Evolutionary conservation across 495 filamentous ascomycete species (phyloP).

Genomic region (Xylaria longipes): DNA sequence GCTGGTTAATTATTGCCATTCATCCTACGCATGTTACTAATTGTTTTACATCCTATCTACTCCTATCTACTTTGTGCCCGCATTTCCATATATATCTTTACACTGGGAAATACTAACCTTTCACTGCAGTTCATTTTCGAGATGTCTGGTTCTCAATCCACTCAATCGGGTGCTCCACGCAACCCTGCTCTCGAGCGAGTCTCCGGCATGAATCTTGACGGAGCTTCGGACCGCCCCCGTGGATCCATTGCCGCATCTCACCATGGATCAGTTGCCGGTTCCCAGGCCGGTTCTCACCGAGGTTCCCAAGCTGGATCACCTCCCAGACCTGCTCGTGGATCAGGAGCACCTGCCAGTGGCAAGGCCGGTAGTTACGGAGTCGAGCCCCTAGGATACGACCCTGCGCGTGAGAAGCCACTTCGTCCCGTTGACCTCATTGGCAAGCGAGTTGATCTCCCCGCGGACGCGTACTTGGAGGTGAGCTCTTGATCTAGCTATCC

Average conservation of each 20-base stretch:
- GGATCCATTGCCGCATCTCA: slow-evolving; percentile 26
- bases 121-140: not conserved
- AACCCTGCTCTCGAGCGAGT: slow-evolving; percentile 2
- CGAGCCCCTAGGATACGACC: slow-evolving; percentile 37
- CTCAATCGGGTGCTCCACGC: not conserved
- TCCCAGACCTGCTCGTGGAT: not conserved
- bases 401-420: slow-evolving; percentile 34
- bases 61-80: not conserved
- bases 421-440: slow-evolving; percentile 32
- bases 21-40: not conserved
- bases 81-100: not conserved
- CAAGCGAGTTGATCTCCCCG: slow-evolving; percentile 52
- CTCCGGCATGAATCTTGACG: slow-evolving; percentile 12
- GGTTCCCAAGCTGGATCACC: slow-evolving; percentile 20
- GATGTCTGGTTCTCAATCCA: slow-evolving; percentile 19
- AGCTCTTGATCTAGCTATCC: not conserved
- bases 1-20: too few species aligned
- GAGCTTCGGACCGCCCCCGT: slow-evolving; percentile 27
- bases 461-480: slow-evolving; percentile 50
- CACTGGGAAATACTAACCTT: not conserved
- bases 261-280: slow-evolving; percentile 8
- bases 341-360: slow-evolving; percentile 14
- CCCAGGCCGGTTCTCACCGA: slow-evolving; percentile 3
- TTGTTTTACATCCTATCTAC: not conserved
- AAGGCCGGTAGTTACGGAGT: slow-evolving; percentile 25